Base-by-base conservation (phyloP, 2,329 filamentous ascomycete species). In the Exophiala xenobiotica region DNA sequence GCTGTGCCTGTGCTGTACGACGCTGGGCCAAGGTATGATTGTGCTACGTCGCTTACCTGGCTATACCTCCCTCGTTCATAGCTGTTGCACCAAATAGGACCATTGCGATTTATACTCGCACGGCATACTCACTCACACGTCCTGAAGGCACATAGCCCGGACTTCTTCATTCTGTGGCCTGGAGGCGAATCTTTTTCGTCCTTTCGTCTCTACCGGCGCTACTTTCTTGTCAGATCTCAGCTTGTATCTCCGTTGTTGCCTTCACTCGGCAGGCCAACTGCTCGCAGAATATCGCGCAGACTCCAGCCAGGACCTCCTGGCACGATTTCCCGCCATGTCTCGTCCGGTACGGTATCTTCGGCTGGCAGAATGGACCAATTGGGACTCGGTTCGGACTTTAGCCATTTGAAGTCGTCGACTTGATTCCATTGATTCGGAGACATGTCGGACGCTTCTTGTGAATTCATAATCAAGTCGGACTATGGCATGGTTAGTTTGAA, bases 391-490 rank as follows among this genome's bases (percentile, higher is more conserved):
- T 88, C 89, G 12, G 81, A 78, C 69, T 91, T 95, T 57, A 96
- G 79, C 93, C 93, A 97, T 71, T 95, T 95, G 77, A 99, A 99
- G 68, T 99, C 93, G 68, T 97, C 89, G 12, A 97, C 88, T 63
- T 93, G 83, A 61, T 91, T 80, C 89, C 90, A 99, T 63, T 87
- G 81, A 66, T 95, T 92, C 4, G 45, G 39, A 27, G 46, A 19
- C 37, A 47, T 37, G 43, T 51, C 42, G n/a, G 42, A 33, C 8
- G 37, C 29, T 9, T 47, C 39, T 51, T 50, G 68, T 61, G 3
- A 61, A 58, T 26, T 63, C 61, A 49, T 47, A 14, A 56, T 49
- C 7, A 58, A 37, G 6, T 58, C 55, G 43, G 52, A 40, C 55
- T 57, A 37, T 45, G 11, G 12, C 3, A 40, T 43, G 31, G 31